Conservation (phyloP, 73 alveolate species). For the Paramecium tetraurelia region DNA sequence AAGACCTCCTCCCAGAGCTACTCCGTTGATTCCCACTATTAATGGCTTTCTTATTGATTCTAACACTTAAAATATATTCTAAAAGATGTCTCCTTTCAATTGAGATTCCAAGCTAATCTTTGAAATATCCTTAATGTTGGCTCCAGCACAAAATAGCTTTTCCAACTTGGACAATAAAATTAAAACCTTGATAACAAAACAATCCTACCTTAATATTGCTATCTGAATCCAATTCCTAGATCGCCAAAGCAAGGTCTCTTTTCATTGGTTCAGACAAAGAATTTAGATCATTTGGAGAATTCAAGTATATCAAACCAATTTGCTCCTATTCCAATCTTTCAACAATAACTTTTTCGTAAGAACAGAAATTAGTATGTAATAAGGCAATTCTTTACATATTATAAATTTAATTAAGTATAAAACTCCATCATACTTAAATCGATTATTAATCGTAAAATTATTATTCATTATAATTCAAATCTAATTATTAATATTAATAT, state of each 20-base stretch:
- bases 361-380: slow-evolving; percentile 11
- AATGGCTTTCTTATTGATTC: slow-evolving; percentile 75
- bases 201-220: slow-evolving; percentile 13
- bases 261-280: slow-evolving; percentile 35
- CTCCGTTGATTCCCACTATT: slow-evolving; percentile 92
- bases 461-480: background rate
- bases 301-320: slow-evolving; percentile 42
- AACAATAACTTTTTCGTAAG: background rate
- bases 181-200: slow-evolving; percentile 28
- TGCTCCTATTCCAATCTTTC: background rate
- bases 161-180: slow-evolving; percentile 45
- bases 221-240: background rate
- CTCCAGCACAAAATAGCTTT: slow-evolving; percentile 90
- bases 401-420: background rate
- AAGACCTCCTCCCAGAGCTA: slow-evolving; percentile 97
- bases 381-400: slow-evolving; percentile 17
- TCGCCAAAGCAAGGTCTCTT: slow-evolving; percentile 26
- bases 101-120: slow-evolving; percentile 69
- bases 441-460: background rate
- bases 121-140: slow-evolving; percentile 90
- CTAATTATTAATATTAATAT: background rate
- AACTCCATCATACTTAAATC: background rate
- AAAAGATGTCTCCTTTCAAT: slow-evolving; percentile 26
- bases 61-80: slow-evolving; percentile 31
- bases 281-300: slow-evolving; percentile 50